phyloP scores from a whole-genome alignment of 2,329 filamentous ascomycete genomes.

The Macrophomina pseudophaseolina region DNA sequence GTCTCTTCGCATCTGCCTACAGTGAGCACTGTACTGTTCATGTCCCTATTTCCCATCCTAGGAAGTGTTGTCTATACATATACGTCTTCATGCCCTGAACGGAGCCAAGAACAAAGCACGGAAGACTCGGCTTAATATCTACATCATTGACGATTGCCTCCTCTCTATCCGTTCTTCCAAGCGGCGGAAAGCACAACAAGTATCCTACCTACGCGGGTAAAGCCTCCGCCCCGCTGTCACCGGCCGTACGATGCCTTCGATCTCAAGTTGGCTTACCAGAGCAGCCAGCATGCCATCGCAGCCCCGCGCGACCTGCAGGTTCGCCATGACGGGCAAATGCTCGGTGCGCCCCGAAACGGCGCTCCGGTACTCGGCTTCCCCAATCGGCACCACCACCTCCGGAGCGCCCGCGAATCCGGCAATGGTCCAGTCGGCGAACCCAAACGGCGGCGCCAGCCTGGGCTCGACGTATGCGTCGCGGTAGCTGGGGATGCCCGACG shows the following conservation, averaged over 20 bases:
- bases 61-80: too few species aligned
- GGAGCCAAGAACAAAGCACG: too few species aligned
- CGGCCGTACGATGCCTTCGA: background rate
- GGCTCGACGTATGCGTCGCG: background rate
- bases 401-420: background rate
- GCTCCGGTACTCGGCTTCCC: background rate
- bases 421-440: background rate
- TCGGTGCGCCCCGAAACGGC: background rate
- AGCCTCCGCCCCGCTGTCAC: background rate
- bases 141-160: too few species aligned
- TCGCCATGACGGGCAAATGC: background rate
- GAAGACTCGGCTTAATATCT: too few species aligned
- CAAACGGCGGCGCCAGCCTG: background rate
- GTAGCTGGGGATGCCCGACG: background rate
- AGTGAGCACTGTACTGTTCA: too few species aligned
- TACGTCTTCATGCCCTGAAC: too few species aligned
- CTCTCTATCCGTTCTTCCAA: too few species aligned
- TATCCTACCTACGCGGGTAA: background rate
- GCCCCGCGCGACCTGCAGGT: background rate
- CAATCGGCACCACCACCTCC: background rate
- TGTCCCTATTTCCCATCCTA: too few species aligned
- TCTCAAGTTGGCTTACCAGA: background rate
- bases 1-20: too few species aligned
- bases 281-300: conserved; percentile 2
- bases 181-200: too few species aligned